A percentile compares a stretch with the other conserved stretches of the same genome.
Conservation (phyloP, 257 asterid genomes). For the Rhazya stricta region DNA sequence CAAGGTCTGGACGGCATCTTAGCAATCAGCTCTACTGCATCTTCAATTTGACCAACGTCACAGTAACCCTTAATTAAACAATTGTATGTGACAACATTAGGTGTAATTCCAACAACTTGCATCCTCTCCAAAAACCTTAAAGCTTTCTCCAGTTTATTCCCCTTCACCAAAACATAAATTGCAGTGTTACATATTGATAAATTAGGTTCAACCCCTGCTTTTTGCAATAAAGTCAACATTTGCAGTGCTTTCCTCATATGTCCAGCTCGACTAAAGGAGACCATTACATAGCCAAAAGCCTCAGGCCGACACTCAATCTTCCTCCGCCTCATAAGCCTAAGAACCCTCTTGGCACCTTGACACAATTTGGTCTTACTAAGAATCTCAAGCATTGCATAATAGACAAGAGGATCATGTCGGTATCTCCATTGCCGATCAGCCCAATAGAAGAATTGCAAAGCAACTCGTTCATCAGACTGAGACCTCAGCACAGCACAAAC, state of each 20-base stretch:
- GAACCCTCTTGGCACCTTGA: constrained; percentile 87
- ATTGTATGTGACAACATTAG: constrained; percentile 63
- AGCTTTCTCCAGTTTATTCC: constrained; percentile 65
- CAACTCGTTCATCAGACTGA: constrained; percentile 75
- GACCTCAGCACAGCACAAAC: constrained; percentile 70
- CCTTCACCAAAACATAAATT: constrained; percentile 78
- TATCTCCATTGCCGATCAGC: constrained; percentile 93
- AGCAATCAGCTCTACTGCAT: constrained; percentile 58
- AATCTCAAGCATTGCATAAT: constrained; percentile 68
- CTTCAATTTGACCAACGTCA: constrained; percentile 48
- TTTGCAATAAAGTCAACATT: constrained; percentile 65
- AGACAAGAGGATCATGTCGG: constrained; percentile 62
- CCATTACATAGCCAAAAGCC: constrained; percentile 86
- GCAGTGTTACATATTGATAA: constrained; percentile 66
- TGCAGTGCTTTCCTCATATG: constrained; percentile 79
- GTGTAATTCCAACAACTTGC: constrained; percentile 67
- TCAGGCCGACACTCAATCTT: constrained; percentile 54
- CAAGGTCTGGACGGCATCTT: constrained; percentile 71
- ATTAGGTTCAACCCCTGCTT: constrained; percentile 68
- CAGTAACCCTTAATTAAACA: constrained; percentile 88
- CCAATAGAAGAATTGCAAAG: constrained; percentile 81
- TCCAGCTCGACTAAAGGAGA: constrained; percentile 89
- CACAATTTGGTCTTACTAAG: constrained; percentile 83
- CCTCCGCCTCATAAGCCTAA: constrained; percentile 60
- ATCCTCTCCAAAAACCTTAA: constrained; percentile 67